A percentile compares a stretch with the other conserved stretches of the same genome.
Evolutionary conservation across 768 basidiomycete genomes (phyloP).

Genomic region (Clavulina sp.): DNA sequence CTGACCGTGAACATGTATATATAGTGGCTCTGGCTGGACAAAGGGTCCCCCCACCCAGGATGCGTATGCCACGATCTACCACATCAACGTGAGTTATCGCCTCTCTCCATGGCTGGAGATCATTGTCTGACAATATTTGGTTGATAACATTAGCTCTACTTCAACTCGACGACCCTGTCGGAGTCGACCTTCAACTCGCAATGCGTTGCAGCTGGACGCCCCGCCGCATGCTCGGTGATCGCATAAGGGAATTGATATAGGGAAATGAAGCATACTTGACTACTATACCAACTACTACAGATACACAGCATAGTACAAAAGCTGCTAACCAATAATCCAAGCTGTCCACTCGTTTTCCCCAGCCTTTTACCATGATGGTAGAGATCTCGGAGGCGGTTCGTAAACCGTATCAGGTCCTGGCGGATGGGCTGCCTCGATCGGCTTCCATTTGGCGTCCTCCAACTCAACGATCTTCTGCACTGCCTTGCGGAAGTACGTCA

Average conservation of each 20-base stretch:
- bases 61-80: conserved; percentile 11
- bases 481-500: conserved; percentile 69
- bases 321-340: no score
- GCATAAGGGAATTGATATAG: background rate
- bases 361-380: no score
- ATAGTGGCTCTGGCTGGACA: background rate
- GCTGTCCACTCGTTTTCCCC: no score
- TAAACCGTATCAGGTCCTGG: no score
- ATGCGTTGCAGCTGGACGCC: conserved; percentile 9
- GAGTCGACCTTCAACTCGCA: conserved; percentile 7
- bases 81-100: conserved; percentile 6
- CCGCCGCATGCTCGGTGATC: conserved; percentile 2
- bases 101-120: background rate
- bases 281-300: background rate
- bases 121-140: background rate
- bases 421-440: no score
- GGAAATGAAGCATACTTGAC: background rate
- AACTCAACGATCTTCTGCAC: conserved; percentile 67
- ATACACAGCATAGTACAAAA: background rate
- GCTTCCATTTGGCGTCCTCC: conserved; percentile 22
- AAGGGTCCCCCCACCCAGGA: conserved; percentile 12
- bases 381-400: no score
- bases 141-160: conserved; percentile 3
- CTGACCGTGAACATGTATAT: background rate
- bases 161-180: conserved; percentile 10